Percentiles rank a stretch among this genome's conserved stretches.
These are phyloP conservation scores for Fusarium ramigenum DNA, from an alignment of 2,329 filamentous ascomycete species.

Conservation along the genomic window DNA sequence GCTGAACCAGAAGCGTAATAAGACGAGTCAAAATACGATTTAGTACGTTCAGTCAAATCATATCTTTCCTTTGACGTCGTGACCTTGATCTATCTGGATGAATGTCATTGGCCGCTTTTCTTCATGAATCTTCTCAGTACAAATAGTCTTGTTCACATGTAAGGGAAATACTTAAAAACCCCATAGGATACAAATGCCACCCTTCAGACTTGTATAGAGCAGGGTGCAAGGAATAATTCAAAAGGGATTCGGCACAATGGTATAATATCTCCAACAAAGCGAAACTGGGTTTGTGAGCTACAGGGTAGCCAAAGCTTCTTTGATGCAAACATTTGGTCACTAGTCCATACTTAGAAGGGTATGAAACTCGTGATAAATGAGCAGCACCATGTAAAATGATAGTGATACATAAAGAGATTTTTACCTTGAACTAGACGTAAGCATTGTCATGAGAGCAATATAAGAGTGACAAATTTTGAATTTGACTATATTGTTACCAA, in stretches of 20 bases:
- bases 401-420: neutral
- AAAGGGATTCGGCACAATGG: neutral
- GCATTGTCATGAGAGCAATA: neutral
- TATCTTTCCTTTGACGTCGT: neutral
- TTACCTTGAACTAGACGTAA: neutral
- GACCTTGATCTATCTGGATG: neutral
- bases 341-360: no score
- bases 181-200: neutral
- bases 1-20: neutral
- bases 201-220: neutral
- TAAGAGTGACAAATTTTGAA: neutral
- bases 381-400: neutral
- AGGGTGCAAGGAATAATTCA: no score
- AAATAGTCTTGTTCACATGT: neutral
- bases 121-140: neutral
- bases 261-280: neutral
- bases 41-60: neutral
- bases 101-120: no score
- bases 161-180: neutral
- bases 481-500: slow-evolving; percentile 12
- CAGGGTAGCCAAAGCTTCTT: neutral
- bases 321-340: neutral
- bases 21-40: neutral
- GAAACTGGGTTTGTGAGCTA: neutral
- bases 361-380: neutral